Conservation (phyloP, 2,329 filamentous ascomycete species). For the Parafenestella ontariensis region DNA sequence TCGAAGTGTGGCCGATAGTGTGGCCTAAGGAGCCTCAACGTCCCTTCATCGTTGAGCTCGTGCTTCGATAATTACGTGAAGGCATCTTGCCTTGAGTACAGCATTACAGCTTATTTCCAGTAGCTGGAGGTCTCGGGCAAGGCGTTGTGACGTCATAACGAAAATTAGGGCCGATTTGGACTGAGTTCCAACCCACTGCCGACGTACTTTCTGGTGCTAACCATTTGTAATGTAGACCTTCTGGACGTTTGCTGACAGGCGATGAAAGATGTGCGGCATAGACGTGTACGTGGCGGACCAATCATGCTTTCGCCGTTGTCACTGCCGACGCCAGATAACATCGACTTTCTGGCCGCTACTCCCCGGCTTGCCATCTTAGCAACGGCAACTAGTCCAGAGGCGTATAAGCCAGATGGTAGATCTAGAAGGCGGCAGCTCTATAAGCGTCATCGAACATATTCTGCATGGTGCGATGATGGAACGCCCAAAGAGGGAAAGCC, state of each 20-base stretch:
- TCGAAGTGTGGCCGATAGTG: no score
- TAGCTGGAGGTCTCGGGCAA: no score
- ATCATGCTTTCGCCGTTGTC: conserved; percentile 16
- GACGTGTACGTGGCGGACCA: conserved; percentile 4
- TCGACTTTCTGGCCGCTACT: conserved; percentile 16
- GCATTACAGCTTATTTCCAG: no score
- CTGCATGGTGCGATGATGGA: conserved; percentile 14
- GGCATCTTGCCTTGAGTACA: no score
- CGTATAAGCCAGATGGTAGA: conserved; percentile 4
- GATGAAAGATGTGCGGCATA: conserved; percentile 4
- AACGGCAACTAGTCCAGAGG: conserved; percentile 14
- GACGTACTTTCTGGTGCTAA: conserved; percentile 3
- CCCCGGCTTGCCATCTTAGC: conserved; percentile 13
- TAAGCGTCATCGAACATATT: conserved; percentile 27
- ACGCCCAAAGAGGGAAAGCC: not conserved
- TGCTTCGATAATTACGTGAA: no score
- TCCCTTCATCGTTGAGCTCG: no score
- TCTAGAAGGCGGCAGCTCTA: conserved; percentile 9
- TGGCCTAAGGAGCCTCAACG: no score
- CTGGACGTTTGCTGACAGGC: conserved; percentile 20
- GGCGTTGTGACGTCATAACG: conserved; percentile 5
- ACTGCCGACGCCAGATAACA: conserved; percentile 12
- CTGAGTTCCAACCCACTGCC: not conserved
- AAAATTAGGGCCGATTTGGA: not conserved
- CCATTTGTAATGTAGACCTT: conserved; percentile 20